phyloP scores from a whole-genome alignment of 23 red algal genomes.

The Gracilariopsis chorda region DNA sequence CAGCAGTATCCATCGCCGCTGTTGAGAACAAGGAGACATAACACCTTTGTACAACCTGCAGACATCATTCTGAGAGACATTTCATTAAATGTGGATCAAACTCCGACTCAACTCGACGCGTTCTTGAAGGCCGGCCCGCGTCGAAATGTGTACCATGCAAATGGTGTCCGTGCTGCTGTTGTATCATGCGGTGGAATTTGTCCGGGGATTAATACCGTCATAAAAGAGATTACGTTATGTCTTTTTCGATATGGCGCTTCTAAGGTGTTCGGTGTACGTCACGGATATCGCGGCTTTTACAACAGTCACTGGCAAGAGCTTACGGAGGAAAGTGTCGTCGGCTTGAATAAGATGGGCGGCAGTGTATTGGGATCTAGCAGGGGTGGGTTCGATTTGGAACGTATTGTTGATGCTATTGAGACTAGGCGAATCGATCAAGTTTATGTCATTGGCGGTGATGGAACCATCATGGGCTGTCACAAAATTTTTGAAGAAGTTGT shows the following conservation, averaged over 20 bases:
- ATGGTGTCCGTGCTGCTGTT: constrained; percentile 79
- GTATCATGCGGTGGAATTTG: constrained; percentile 91
- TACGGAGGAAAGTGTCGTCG: constrained; percentile 56
- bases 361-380: constrained; percentile 79
- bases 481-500: constrained; percentile 60
- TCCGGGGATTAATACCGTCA: constrained; percentile 94
- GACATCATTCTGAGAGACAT: constrained; percentile 40
- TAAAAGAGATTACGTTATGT: constrained; percentile 68
- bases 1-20: constrained; percentile 5
- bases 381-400: constrained; percentile 80
- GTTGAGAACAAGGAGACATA: not conserved
- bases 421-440: constrained; percentile 73
- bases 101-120: not conserved
- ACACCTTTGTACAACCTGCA: constrained; percentile 10
- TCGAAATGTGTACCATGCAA: constrained; percentile 42
- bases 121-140: constrained; percentile 82
- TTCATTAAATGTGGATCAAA: not conserved
- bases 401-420: constrained; percentile 87
- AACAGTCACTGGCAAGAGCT: constrained; percentile 55
- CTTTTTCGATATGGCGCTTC: constrained; percentile 80
- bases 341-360: constrained; percentile 83
- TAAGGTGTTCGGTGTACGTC: constrained; percentile 75
- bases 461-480: constrained; percentile 79
- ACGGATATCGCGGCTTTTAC: constrained; percentile 98
- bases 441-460: constrained; percentile 90